Percentiles rank a stretch among this genome's conserved stretches.
phyloP scores from a whole-genome alignment of 805 yeast species.

The Ogataea trehalophila region DNA sequence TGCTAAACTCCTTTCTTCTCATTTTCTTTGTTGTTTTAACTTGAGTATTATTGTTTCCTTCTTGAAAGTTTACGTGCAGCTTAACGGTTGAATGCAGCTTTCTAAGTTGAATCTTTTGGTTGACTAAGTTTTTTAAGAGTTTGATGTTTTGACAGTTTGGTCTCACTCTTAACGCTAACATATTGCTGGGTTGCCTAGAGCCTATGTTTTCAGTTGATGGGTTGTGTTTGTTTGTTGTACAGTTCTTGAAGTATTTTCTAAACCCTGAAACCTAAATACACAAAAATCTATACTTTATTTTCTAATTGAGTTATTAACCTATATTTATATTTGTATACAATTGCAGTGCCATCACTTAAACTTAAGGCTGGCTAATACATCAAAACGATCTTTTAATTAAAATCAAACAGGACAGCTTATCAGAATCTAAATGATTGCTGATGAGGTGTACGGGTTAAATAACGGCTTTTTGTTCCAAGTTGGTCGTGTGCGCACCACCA shows the following conservation, averaged over 20 bases:
- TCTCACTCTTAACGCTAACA: constrained; percentile 15
- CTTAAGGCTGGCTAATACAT: too few relatives aligned
- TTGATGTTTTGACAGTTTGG: constrained; percentile 10
- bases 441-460: too few relatives aligned
- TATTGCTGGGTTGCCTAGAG: neutral
- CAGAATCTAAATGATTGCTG: too few relatives aligned
- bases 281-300: too few relatives aligned
- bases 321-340: too few relatives aligned
- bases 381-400: too few relatives aligned
- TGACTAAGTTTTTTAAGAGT: constrained; percentile 5
- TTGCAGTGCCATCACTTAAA: too few relatives aligned
- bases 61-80: constrained; percentile 4
- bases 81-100: constrained; percentile 12
- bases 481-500: neutral
- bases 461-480: neutral
- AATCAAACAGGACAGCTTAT: too few relatives aligned
- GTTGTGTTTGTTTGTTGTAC: too few relatives aligned
- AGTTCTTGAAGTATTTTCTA: too few relatives aligned
- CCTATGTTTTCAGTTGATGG: neutral
- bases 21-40: constrained; percentile 15
- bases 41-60: constrained; percentile 1
- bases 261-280: too few relatives aligned
- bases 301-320: too few relatives aligned
- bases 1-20: constrained; percentile 27
- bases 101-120: constrained; percentile 11